Conservation (phyloP, 768 basidiomycete species). For the Pleurotus tuber-regium region DNA sequence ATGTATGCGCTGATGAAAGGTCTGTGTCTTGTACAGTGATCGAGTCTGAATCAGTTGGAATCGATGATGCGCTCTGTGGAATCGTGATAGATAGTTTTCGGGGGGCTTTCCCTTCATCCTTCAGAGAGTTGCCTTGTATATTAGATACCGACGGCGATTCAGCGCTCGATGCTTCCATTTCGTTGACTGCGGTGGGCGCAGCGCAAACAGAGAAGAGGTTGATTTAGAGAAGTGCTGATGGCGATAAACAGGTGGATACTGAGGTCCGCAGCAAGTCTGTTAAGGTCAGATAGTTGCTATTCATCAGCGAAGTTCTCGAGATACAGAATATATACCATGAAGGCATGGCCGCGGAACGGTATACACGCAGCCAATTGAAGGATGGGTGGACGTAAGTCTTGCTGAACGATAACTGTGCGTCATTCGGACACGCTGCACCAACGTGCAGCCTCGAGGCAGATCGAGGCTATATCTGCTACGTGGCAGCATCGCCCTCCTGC, state of each 20-base stretch:
- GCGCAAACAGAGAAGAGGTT: neutral
- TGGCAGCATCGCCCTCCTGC: no score
- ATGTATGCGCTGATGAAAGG: slow-evolving; percentile 1
- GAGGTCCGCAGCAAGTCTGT: neutral
- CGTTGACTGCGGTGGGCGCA: slow-evolving; percentile 5
- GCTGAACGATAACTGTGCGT: neutral
- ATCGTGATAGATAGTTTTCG: slow-evolving; percentile 1
- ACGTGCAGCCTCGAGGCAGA: slow-evolving; percentile 10
- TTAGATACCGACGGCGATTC: no score
- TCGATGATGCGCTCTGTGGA: neutral
- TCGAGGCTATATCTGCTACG: neutral
- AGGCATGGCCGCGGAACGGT: slow-evolving; percentile 3
- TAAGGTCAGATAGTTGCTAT: neutral
- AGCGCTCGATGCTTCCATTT: neutral
- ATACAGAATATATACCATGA: neutral
- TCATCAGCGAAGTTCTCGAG: neutral
- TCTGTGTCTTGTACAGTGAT: neutral
- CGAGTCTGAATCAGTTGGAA: neutral
- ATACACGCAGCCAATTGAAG: slow-evolving; percentile 3
- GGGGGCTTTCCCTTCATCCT: neutral
- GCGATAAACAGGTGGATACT: neutral
- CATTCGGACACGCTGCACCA: slow-evolving; percentile 2
- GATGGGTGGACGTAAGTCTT: neutral
- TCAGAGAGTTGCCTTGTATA: neutral
- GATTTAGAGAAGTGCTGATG: neutral